A percentile compares a stretch with the other conserved stretches of the same genome.
Evolutionary conservation across 2,329 filamentous ascomycete genomes (phyloP).

Genomic region (Monosporascus sp.): DNA sequence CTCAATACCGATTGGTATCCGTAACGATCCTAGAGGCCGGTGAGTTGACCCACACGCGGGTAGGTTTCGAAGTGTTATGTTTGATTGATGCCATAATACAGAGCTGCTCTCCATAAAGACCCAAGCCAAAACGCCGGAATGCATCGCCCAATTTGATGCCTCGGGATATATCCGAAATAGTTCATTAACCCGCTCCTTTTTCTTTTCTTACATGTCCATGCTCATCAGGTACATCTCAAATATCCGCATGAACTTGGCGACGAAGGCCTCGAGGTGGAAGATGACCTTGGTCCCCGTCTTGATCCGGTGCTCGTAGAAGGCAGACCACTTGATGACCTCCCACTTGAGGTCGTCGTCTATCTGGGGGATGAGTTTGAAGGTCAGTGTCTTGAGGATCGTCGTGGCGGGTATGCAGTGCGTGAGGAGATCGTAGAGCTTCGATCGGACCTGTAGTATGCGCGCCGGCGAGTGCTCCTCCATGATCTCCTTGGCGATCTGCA

Average conservation of each 20-base stretch:
- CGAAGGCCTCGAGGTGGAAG: conserved; percentile 96
- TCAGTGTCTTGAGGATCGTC: conserved; percentile 88
- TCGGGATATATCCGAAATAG: too few species aligned
- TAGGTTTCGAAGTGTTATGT: too few species aligned
- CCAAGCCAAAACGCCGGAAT: too few species aligned
- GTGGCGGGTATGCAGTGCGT: conserved; percentile 97
- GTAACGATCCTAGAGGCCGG: too few species aligned
- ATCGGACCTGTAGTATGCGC: conserved; percentile 79
- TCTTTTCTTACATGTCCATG: conserved; percentile 59
- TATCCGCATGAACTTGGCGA: conserved; percentile 97
- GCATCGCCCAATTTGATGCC: too few species aligned
- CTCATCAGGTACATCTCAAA: conserved; percentile 89
- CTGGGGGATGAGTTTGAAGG: conserved; percentile 83
- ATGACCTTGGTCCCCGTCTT: conserved; percentile 92
- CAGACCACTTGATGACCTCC: conserved; percentile 92
- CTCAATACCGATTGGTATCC: too few species aligned
- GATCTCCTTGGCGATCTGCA: conserved; percentile 87
- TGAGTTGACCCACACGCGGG: too few species aligned
- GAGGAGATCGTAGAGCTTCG: conserved; percentile 93
- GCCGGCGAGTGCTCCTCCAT: conserved; percentile 89
- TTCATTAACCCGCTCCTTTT: neutral
- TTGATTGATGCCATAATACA: too few species aligned
- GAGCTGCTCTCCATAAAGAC: too few species aligned
- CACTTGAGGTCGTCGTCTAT: conserved; percentile 87
- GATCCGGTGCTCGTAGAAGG: conserved; percentile 95